A percentile compares a stretch with the other conserved stretches of the same genome.
Conservation (phyloP, 2,329 filamentous ascomycete genomes). For the Fusarium guadeloupense region DNA sequence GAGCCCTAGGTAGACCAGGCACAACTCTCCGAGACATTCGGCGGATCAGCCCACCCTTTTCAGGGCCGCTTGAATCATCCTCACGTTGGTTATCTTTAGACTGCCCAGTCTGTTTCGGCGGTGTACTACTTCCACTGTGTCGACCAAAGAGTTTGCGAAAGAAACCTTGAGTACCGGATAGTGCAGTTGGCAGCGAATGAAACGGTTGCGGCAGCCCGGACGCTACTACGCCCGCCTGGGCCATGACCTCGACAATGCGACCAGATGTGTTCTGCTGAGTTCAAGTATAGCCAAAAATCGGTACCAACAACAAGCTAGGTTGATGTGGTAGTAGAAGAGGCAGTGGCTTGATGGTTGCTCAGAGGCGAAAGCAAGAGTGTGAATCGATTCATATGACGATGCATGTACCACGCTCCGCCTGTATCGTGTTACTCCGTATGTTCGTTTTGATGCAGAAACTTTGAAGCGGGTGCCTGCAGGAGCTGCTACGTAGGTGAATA, state of each 20-base stretch:
- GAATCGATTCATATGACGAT: slow-evolving; percentile 22
- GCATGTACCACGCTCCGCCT: slow-evolving; percentile 31
- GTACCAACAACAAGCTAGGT: slow-evolving; percentile 14
- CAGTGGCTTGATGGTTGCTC: slow-evolving; percentile 16
- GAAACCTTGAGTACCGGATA: slow-evolving; percentile 40
- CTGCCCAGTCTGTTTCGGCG: slow-evolving; percentile 25
- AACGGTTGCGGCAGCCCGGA: slow-evolving; percentile 42
- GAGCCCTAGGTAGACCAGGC: slow-evolving; percentile 77
- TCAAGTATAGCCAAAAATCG: slow-evolving; percentile 12
- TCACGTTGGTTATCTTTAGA: slow-evolving; percentile 47
- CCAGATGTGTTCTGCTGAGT: slow-evolving; percentile 10
- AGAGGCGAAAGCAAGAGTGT: slow-evolving; percentile 21
- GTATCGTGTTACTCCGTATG: slow-evolving; percentile 31
- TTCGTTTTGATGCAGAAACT: slow-evolving; percentile 19
- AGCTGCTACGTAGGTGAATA: slow-evolving; percentile 29
- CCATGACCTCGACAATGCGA: slow-evolving; percentile 44
- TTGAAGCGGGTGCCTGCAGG: slow-evolving; percentile 15
- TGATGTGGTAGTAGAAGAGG: slow-evolving; percentile 16
- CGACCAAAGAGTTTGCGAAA: slow-evolving; percentile 45
- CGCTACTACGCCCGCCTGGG: slow-evolving; percentile 44
- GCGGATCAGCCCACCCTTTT: slow-evolving; percentile 51
- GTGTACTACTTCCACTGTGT: slow-evolving; percentile 21
- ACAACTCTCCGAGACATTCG: slow-evolving; percentile 70
- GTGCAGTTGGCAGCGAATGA: slow-evolving; percentile 38
- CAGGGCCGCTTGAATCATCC: slow-evolving; percentile 39